Conservation (phyloP, 169 alveolate species). For the Eimeria praecox region DNA sequence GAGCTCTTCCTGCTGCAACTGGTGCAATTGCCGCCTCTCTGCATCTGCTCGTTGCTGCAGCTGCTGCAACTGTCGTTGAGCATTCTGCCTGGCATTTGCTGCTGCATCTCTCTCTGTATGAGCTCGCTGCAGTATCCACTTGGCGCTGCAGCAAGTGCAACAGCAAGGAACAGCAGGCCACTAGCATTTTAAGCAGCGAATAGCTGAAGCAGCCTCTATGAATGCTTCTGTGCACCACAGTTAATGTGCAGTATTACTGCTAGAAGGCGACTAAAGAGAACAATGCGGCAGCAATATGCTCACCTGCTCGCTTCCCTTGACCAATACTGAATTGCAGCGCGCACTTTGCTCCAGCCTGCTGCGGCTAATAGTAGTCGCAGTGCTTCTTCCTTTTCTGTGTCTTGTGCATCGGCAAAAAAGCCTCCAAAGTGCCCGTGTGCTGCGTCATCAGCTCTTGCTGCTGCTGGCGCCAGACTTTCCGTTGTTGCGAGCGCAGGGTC, state of each 20-base stretch:
- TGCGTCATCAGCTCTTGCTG: slow-evolving; percentile 25
- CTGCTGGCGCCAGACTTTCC: neutral
- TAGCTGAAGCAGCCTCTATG: neutral
- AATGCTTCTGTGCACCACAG: neutral
- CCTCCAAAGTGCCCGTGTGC: neutral
- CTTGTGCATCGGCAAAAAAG: neutral
- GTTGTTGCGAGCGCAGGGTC: slow-evolving; percentile 28
- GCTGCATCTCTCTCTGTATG: slow-evolving; percentile 67
- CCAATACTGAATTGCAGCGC: slow-evolving; percentile 49
- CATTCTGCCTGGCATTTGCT: slow-evolving; percentile 32
- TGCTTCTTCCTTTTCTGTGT: slow-evolving; percentile 35
- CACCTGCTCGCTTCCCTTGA: slow-evolving; percentile 52
- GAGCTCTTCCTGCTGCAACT: slow-evolving; percentile 7
- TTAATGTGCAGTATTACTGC: neutral
- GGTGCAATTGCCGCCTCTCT: slow-evolving; percentile 23
- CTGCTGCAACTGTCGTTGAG: slow-evolving; percentile 48
- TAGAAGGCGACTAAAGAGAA: neutral
- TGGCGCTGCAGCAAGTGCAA: slow-evolving; percentile 45
- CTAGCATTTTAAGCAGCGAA: neutral
- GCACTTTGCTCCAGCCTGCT: slow-evolving; percentile 45
- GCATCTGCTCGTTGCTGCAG: slow-evolving; percentile 42
- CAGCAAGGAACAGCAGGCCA: neutral
- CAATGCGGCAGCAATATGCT: neutral
- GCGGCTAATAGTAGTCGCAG: slow-evolving; percentile 27
- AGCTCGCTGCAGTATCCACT: slow-evolving; percentile 53